Evolutionary conservation across 2,329 filamentous ascomycete genomes (phyloP), one percentile per base, ranked within the genome.

Genomic region (Pestalotiopsis sp.): DNA sequence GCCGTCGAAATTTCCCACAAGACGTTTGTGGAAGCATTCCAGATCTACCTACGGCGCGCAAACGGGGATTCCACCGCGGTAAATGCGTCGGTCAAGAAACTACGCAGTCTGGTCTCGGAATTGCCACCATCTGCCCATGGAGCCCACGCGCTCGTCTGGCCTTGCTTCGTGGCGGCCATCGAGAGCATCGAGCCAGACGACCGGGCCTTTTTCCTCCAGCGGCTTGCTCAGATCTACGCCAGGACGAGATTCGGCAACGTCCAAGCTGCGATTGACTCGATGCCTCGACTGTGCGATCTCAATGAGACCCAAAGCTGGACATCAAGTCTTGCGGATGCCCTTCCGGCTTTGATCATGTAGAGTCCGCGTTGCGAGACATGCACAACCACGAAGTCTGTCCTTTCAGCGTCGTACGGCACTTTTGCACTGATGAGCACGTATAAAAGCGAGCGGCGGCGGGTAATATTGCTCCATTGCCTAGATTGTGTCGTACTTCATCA

Each of bases 111-210:
- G 2, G 74, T 81, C 0, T 39, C 70, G 1, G 69, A 69, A 5
- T 66, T 82, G 4, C 71, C 75, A 4, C 69, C 73, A 0, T 66
- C 73, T 1, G 75, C 73, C 0, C 74, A 75, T 3, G 79, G 80
- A 2, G 74, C 75, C 0, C 80, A 82, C 55, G 77, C 79, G 1
- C 75, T 82, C 0, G 79, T 82, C 0, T 82, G 81, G 81, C 73
- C 78, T 0, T 82, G 77, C 64, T 82, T 82, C 38, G 75, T 82
- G 1, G 80, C 78, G 0, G 79, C 79, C 0, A 80, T 79, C 0
- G 80, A 82, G 66, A 81, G 80, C 52, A 73, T 72, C 0, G 70
- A 77, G 1, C 75, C 76, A 0, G 74, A 74, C 22, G 78, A 82
- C 62, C 72, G 79, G 1, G 64, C 70, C 0, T 82, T 81, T 35